Conservation (phyloP, 768 basidiomycete species). For the Cystofilobasidium ferigula region DNA sequence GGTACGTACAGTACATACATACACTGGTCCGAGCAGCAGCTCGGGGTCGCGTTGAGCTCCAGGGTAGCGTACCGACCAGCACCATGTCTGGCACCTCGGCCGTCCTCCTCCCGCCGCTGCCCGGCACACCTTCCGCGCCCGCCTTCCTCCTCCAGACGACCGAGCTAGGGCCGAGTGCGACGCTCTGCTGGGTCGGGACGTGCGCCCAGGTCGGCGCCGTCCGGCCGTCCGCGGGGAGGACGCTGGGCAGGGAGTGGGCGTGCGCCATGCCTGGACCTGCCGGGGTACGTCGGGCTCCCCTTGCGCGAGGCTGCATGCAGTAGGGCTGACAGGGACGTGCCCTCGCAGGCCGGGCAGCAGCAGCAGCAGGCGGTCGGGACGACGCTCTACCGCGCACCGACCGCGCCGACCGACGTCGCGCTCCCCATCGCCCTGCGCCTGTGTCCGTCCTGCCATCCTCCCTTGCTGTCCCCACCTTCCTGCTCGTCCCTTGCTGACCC, state of each 20-base stretch:
- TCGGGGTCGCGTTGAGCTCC: neutral
- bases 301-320: no score
- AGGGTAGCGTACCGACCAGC: no score
- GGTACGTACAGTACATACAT: no score
- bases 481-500: neutral
- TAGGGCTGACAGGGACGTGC: no score
- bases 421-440: conserved; percentile 6
- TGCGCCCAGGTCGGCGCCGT: neutral
- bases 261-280: conserved; percentile 12
- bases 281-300: no score
- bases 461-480: neutral
- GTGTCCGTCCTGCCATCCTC: conserved; percentile 3
- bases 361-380: conserved; percentile 1
- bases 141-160: conserved; percentile 17
- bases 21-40: no score
- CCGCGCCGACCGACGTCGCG: conserved; percentile 11
- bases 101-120: neutral
- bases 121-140: neutral
- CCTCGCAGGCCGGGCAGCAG: neutral
- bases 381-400: conserved; percentile 3
- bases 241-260: conserved; percentile 7
- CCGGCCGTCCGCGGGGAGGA: neutral
- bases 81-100: neutral
- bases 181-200: conserved; percentile 13
- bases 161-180: neutral